Evolutionary conservation across 768 basidiomycete genomes (phyloP).

Genomic region (Tulasnella sp.): DNA sequence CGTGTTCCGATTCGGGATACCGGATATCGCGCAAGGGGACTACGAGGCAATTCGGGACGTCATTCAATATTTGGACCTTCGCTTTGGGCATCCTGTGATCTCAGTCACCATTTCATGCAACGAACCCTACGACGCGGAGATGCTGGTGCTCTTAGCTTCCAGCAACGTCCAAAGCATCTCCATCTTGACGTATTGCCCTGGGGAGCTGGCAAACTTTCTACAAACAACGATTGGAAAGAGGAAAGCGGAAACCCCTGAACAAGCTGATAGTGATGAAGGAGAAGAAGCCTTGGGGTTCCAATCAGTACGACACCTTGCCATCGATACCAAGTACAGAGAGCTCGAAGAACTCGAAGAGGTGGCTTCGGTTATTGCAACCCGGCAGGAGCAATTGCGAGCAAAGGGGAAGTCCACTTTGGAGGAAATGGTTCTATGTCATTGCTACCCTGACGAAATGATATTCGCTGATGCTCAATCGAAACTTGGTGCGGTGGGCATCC

Average conservation of each 20-base stretch:
- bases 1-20: neutral
- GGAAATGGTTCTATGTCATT: neutral
- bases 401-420: neutral
- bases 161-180: neutral
- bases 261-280: neutral
- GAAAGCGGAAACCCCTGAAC: neutral
- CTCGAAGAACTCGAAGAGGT: neutral
- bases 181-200: neutral
- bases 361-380: neutral
- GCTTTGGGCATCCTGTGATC: neutral
- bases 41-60: neutral
- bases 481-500: neutral
- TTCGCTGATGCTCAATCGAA: neutral
- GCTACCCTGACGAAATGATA: neutral
- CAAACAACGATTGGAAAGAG: neutral
- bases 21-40: neutral
- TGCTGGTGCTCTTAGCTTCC: neutral
- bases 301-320: neutral
- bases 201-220: neutral
- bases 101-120: neutral
- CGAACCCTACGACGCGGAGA: neutral
- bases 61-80: neutral
- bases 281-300: neutral
- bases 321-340: neutral
- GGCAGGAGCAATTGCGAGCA: neutral